A percentile compares a stretch with the other conserved stretches of the same genome.
Conservation (phyloP, 2,329 filamentous ascomycete genomes). For the Aspergillus japonicus region DNA sequence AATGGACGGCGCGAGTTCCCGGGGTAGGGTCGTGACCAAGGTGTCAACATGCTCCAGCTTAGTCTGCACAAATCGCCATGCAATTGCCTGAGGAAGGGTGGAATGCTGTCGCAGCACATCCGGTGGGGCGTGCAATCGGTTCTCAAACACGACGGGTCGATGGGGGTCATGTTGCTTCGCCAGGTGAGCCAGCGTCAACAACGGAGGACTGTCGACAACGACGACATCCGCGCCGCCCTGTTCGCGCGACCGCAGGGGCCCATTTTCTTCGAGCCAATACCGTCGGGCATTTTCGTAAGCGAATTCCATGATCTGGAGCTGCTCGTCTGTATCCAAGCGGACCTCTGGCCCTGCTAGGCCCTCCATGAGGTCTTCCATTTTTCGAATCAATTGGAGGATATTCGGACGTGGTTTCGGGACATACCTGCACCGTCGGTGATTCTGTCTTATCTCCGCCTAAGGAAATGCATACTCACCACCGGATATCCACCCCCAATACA, state of each 20-base stretch:
- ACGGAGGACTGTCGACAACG: constrained; percentile 76
- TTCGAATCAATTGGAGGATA: constrained; percentile 77
- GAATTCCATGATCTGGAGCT: constrained; percentile 64
- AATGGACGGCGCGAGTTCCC: constrained; percentile 66
- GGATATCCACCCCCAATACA: constrained; percentile 63
- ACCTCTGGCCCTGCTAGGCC: constrained; percentile 65
- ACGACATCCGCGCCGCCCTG: constrained; percentile 73
- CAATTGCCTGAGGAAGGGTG: constrained; percentile 65
- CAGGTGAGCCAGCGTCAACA: constrained; percentile 70
- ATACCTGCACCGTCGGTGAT: constrained; percentile 40
- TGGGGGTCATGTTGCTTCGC: constrained; percentile 67
- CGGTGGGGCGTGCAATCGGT: constrained; percentile 73
- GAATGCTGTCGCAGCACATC: constrained; percentile 60
- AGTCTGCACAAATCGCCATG: constrained; percentile 72
- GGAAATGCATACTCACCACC: constrained; percentile 57
- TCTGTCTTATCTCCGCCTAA: neutral
- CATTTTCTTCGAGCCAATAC: constrained; percentile 67
- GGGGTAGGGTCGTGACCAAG: constrained; percentile 76
- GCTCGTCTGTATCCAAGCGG: constrained; percentile 60
- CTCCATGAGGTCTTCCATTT: constrained; percentile 80
- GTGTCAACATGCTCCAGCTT: constrained; percentile 69
- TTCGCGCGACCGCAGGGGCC: constrained; percentile 61
- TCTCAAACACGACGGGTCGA: constrained; percentile 74
- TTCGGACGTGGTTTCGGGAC: constrained; percentile 74
- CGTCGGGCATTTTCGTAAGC: constrained; percentile 67